Evolutionary conservation across 129 eudicot genomes (phyloP), one percentile per base, ranked within the genome.

Genomic region (Oenanthe sinensis): DNA sequence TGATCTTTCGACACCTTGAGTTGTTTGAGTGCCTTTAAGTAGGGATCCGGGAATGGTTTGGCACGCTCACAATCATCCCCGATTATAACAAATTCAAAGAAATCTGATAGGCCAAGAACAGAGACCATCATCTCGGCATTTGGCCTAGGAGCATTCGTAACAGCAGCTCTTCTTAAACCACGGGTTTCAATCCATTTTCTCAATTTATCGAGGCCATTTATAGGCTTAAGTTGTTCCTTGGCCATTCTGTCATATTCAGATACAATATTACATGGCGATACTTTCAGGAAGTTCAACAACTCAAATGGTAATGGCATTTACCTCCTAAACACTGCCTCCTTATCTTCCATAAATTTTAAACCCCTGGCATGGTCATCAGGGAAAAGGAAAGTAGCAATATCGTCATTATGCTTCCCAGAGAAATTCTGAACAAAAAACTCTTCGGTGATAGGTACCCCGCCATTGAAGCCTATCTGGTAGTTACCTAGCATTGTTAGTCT

Each of bases 1-100:
- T 91, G 98, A 63, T 91, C 98, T 79, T 94, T 94, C 75, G 98
- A 91, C 67, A 92, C 97, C 45, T 90, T 88, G 85, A 94, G 91
- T 16, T 81, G 78, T 81, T 91, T 91, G 49, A 94, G 85, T 43
- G 97, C 98, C 84, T 94, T 94, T 44, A 94, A 78, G 79, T 94
- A 94, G 33, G 98, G 97, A 58, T 88, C 98, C 0, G 98, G 98
- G 82, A 84, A 87, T 76, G 98, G 98, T 84, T 93, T 93, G 37
- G 97, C 87, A 55, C 84, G 96, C 74, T 89, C 96, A 86, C 98
- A 94, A 14, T 94, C 98, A 76, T 82, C 89, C 75, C 98, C 98
- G 65, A 94, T 37, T 46, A 94, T 73, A 74, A 94, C 86, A 65
- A 83, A 86, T 8, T 91, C 88, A 75, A 94, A 94, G 86, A 94